A percentile compares a stretch with the other conserved stretches of the same genome.
phyloP scores from a whole-genome alignment of 257 asterid genomes.

The Rehmannia glutinosa region DNA sequence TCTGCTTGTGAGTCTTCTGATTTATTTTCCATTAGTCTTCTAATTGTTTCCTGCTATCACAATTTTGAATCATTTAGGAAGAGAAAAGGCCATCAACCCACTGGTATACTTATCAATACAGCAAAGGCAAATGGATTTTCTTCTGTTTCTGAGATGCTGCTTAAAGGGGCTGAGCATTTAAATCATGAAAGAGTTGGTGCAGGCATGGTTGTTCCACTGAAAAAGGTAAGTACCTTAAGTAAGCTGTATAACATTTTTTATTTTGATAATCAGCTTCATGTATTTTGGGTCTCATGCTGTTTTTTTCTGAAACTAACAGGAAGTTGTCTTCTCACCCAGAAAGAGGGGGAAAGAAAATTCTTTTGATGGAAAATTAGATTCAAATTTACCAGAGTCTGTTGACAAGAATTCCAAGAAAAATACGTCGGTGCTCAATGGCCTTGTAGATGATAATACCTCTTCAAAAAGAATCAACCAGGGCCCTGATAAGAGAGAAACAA shows the following conservation, averaged over 20 bases:
- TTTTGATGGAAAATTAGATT: constrained; percentile 29
- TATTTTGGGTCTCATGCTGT: constrained; percentile 16
- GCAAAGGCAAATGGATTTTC: constrained; percentile 69
- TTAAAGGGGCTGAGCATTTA: constrained; percentile 7
- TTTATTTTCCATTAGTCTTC: constrained; percentile 6
- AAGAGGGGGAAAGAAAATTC: constrained; percentile 48
- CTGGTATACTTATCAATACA: constrained; percentile 47
- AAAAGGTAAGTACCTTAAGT: constrained; percentile 22
- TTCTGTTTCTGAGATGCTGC: constrained; percentile 48
- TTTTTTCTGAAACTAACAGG: constrained; percentile 40
- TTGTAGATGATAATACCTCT: constrained; percentile 18
- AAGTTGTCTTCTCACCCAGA: constrained; percentile 14
- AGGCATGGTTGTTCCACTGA: constrained; percentile 9
- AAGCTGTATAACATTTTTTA: constrained; percentile 4
- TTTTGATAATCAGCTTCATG: constrained; percentile 4
- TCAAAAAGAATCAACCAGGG: constrained; percentile 9
- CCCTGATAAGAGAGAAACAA: constrained; percentile 10
- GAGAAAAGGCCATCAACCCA: constrained; percentile 61
- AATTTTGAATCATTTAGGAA: constrained; percentile 27
- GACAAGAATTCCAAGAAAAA: too few species aligned
- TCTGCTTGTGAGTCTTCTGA: constrained; percentile 50
- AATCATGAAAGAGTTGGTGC: neutral
- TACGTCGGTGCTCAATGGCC: constrained; percentile 3
- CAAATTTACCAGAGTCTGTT: constrained; percentile 18
- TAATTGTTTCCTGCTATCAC: neutral